These are phyloP conservation scores for Pichia sp. DNA, from an alignment of 1,139 yeast species.

Conservation along the genomic window DNA sequence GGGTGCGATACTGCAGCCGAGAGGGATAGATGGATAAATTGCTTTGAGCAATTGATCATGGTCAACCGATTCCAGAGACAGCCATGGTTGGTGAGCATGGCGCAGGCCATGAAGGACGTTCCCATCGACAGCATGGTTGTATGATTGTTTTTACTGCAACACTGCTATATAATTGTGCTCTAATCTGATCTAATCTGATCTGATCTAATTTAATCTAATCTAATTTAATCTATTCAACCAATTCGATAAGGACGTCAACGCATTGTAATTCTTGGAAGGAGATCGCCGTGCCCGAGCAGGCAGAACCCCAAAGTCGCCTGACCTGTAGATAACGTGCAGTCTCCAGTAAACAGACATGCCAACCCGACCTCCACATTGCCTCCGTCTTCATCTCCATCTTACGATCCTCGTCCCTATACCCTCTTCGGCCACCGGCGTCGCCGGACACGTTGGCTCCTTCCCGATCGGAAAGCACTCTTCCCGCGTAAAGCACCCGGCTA, in stretches of 20 bases:
- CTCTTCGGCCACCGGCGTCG: background rate
- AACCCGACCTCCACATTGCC: too few relatives aligned
- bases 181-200: too few relatives aligned
- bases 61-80: conserved; percentile 51
- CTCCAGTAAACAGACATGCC: too few relatives aligned
- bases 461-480: background rate
- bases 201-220: background rate
- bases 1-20: conserved; percentile 60
- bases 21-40: conserved; percentile 52
- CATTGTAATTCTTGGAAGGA: background rate
- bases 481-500: conserved; percentile 3
- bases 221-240: background rate
- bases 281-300: background rate
- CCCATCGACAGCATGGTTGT: background rate
- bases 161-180: too few relatives aligned
- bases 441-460: background rate
- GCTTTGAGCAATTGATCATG: conserved; percentile 52
- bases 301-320: background rate
- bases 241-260: too few relatives aligned
- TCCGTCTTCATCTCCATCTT: too few relatives aligned
- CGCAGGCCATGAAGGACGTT: conserved; percentile 13
- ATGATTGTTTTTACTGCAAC: background rate
- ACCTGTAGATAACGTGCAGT: background rate
- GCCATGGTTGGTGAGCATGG: conserved; percentile 60
- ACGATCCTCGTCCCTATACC: background rate